These are phyloP conservation scores for Ilex paraguariensis DNA, from an alignment of 305 asterid species.

Conservation along the genomic window DNA sequence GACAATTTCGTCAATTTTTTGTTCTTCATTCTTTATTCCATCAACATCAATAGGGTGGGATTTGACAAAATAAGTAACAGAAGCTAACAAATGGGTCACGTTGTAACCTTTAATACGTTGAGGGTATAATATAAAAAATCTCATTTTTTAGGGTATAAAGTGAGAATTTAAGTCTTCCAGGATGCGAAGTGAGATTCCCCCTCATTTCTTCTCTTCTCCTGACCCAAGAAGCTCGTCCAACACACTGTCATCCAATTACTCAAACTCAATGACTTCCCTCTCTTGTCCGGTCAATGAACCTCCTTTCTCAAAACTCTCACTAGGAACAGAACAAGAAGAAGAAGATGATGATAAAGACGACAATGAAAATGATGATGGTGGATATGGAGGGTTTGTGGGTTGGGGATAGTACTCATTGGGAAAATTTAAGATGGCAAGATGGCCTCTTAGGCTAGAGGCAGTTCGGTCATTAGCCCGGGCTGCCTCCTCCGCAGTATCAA, in stretches of 20 bases:
- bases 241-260: conserved; percentile 42
- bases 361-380: not conserved
- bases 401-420: conserved; percentile 66
- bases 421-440: conserved; percentile 67
- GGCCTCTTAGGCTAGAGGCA: conserved; percentile 66
- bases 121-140: too few species aligned
- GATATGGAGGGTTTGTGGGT: conserved; percentile 39
- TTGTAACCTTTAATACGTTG: too few species aligned
- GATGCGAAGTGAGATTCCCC: too few species aligned
- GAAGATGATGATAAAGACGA: not conserved
- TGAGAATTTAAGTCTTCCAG: too few species aligned
- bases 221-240: conserved; percentile 54
- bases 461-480: conserved; percentile 75
- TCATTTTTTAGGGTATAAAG: too few species aligned
- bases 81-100: too few species aligned
- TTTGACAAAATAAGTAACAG: too few species aligned
- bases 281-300: conserved; percentile 1
- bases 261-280: conserved; percentile 41
- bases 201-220: conserved; percentile 21
- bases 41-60: too few species aligned
- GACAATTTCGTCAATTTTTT: too few species aligned
- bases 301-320: not conserved
- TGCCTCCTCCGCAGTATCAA: conserved; percentile 71
- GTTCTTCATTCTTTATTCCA: too few species aligned
- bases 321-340: conserved; percentile 7